Evolutionary conservation across 2,329 filamentous ascomycete genomes (phyloP), one percentile per base, ranked within the genome.

Genomic region (Aspergillus tanneri): DNA sequence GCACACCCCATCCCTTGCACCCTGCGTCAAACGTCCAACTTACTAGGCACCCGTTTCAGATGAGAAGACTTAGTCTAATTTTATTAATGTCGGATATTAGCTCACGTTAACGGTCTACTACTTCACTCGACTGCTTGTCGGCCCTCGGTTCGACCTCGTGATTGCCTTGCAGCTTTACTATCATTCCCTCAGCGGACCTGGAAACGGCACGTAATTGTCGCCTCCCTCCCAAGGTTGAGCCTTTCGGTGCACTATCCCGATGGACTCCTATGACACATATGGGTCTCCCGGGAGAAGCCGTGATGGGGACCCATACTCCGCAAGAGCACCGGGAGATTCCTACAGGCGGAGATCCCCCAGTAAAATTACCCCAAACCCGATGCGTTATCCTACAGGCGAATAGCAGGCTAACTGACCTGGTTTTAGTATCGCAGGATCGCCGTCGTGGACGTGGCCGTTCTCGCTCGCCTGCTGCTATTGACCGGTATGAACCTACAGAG

Each of bases 401-500:
- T 25, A 19, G 24, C 5, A 18, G 12, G 12, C 19, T 9, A 3
- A 24, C 39, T 19, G 11, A 42, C 5, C 14, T 24, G 12, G 4
- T 8, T 19, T 21, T 42, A 66, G 66, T 53, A 24, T 68, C 67
- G 16, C 68, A 75, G 45, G 73, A 76, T 50, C 69, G 72, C 52
- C 68, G 72, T 42, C 70, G 73, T 48, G 65, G 62, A 37, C 79
- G 76, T 46, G 68, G 64, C 34, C 72, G 83, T 47, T 85, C 82
- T 32, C 79, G 82, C 43, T 85, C 83, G 9, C 82, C 82, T 10
- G 72, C 74, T 23, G 75, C 76, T 56, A 84, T 85, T 57, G 83
- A 86, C 59, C 77, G 83, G 23, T 86, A 85, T 57, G 81, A 85
- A 62, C 82, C 82, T 9, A 77, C 78, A 4, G 71, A 72, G 44